Conservation (phyloP, 805 yeast genomes). For the Wickerhamiella allomyrinae region DNA sequence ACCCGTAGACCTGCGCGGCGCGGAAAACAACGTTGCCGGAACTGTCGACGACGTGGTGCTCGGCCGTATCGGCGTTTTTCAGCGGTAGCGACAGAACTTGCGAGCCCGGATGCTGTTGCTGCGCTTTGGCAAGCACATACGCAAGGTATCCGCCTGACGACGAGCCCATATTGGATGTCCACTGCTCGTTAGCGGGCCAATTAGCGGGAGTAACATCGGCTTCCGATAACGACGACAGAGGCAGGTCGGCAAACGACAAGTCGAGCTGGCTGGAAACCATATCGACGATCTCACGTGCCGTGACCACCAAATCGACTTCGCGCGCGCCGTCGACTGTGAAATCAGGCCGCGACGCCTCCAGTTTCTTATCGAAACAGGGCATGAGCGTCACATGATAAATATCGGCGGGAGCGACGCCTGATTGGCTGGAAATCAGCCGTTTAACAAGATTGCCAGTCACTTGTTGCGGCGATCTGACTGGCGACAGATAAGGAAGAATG, state of each 20-base stretch:
- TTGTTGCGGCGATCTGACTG: slow-evolving; percentile 83
- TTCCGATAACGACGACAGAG: not conserved
- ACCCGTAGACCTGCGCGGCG: slow-evolving; percentile 71
- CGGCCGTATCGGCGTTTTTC: slow-evolving; percentile 63
- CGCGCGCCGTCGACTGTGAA: slow-evolving; percentile 26
- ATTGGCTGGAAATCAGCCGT: slow-evolving; percentile 29
- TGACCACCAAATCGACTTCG: slow-evolving; percentile 89
- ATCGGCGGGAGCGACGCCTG: slow-evolving; percentile 22
- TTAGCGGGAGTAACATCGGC: slow-evolving; percentile 33
- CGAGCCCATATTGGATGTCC: slow-evolving; percentile 68
- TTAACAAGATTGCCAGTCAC: slow-evolving; percentile 74
- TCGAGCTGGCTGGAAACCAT: slow-evolving; percentile 40
- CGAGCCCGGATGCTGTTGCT: slow-evolving; percentile 11
- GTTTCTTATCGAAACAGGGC: slow-evolving; percentile 96
- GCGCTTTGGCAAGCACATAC: slow-evolving; percentile 38
- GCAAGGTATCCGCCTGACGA: slow-evolving; percentile 82
- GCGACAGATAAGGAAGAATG: slow-evolving; percentile 52
- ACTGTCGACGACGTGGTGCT: slow-evolving; percentile 38
- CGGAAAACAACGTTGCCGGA: slow-evolving; percentile 32
- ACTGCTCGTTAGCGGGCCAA: slow-evolving; percentile 53
- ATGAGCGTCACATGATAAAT: slow-evolving; percentile 75
- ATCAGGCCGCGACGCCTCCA: slow-evolving; percentile 85
- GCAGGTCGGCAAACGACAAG: slow-evolving; percentile 19
- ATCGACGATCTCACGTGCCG: slow-evolving; percentile 75
- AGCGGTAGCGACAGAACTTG: slow-evolving; percentile 36